Conservation (phyloP, 2,329 filamentous ascomycete species). For the Aspergillus novofumigatus region DNA sequence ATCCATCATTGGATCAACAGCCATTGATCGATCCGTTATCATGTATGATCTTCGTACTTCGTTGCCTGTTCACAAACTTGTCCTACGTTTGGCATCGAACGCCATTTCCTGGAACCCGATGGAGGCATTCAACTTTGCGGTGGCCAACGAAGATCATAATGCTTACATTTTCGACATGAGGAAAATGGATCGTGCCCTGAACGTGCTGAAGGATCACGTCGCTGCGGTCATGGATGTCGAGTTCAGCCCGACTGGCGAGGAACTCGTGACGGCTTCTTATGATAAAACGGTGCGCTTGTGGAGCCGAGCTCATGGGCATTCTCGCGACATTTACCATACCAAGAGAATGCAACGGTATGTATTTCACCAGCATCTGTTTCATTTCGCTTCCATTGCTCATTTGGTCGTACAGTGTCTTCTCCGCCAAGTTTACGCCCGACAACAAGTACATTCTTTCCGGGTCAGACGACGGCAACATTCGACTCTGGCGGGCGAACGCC, state of each 20-base stretch:
- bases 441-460: conserved; percentile 85
- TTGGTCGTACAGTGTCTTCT: conserved; percentile 62
- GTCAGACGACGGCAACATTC: conserved; percentile 87
- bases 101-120: conserved; percentile 90
- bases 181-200: conserved; percentile 79
- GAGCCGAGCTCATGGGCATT: conserved; percentile 74
- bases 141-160: conserved; percentile 93
- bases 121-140: conserved; percentile 92
- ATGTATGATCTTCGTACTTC: conserved; percentile 89
- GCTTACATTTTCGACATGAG: conserved; percentile 91
- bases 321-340: conserved; percentile 91
- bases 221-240: conserved; percentile 94
- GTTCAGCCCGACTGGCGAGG: conserved; percentile 89
- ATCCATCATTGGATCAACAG: conserved; percentile 79
- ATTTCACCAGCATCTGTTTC: neutral
- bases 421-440: conserved; percentile 79
- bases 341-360: conserved; percentile 80
- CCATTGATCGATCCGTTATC: conserved; percentile 79
- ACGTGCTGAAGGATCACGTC: conserved; percentile 86
- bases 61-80: conserved; percentile 73
- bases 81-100: conserved; percentile 79
- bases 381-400: conserved; percentile 10
- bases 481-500: conserved; percentile 85
- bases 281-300: conserved; percentile 85
- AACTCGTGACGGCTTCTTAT: conserved; percentile 85